A percentile compares a stretch with the other conserved stretches of the same genome.
phyloP scores from a whole-genome alignment of 2,329 filamentous ascomycete genomes.

The Fonsecaea erecta region DNA sequence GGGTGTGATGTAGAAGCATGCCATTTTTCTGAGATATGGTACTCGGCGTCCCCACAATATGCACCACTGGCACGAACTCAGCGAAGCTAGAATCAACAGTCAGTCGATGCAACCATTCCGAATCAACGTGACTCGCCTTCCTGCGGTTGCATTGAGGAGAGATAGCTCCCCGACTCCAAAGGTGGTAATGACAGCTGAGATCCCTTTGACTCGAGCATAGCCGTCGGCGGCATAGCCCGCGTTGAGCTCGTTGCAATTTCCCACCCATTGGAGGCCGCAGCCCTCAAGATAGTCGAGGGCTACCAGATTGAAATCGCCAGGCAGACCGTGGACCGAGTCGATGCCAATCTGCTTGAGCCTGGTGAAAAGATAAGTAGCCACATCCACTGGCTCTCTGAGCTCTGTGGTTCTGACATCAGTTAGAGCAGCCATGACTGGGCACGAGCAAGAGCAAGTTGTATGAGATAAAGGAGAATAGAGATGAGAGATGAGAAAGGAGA shows the following conservation, averaged over 20 bases:
- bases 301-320: conserved; percentile 51
- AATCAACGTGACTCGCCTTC: conserved; percentile 55
- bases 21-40: conserved; percentile 57
- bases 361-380: conserved; percentile 57
- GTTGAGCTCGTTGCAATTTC: conserved; percentile 67
- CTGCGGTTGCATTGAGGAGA: conserved; percentile 42
- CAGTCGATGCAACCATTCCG: conserved; percentile 43
- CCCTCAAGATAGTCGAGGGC: conserved; percentile 63
- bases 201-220: conserved; percentile 66
- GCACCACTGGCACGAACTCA: conserved; percentile 62
- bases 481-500: background rate
- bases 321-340: conserved; percentile 57
- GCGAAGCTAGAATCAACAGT: conserved; percentile 53
- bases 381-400: conserved; percentile 52
- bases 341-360: conserved; percentile 57
- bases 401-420: conserved; percentile 50
- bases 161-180: conserved; percentile 62
- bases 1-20: conserved; percentile 44
- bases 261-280: conserved; percentile 61
- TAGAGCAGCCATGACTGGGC: conserved; percentile 19
- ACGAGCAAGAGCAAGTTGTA: background rate
- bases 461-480: background rate
- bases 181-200: conserved; percentile 53
- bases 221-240: conserved; percentile 77
- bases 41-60: conserved; percentile 62